Percentiles rank a stretch among this genome's conserved stretches.
These are phyloP conservation scores for Rutstroemia sydowiana DNA, from an alignment of 2,329 filamentous ascomycete genomes.

Conservation along the genomic window DNA sequence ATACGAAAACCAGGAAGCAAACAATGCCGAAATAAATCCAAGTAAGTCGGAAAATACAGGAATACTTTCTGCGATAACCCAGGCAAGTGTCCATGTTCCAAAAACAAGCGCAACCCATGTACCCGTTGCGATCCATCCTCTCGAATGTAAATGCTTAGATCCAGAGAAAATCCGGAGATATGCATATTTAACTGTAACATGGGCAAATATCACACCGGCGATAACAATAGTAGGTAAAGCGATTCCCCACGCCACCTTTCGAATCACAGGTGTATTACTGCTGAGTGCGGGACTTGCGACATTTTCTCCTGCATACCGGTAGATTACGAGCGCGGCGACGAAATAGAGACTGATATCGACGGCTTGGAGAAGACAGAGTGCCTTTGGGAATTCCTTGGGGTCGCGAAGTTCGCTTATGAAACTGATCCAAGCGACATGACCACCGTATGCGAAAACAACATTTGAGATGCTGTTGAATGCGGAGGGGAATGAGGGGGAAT, in stretches of 20 bases:
- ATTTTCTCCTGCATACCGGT: conserved; percentile 53
- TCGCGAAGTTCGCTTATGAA: conserved; percentile 51
- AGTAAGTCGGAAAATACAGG: conserved; percentile 61
- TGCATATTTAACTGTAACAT: conserved; percentile 59
- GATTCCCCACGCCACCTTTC: conserved; percentile 60
- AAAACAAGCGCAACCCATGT: conserved; percentile 53
- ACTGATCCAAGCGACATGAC: conserved; percentile 52
- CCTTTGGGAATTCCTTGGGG: conserved; percentile 50
- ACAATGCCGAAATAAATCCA: conserved; percentile 49
- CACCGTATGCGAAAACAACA: conserved; percentile 53
- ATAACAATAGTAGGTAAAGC: conserved; percentile 65
- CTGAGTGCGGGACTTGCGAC: conserved; percentile 61
- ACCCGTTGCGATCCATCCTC: conserved; percentile 43
- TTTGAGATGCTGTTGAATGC: conserved; percentile 46
- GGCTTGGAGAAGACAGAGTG: conserved; percentile 49
- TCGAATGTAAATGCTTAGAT: conserved; percentile 34
- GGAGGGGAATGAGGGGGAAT: conserved; percentile 33
- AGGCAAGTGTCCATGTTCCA: conserved; percentile 51
- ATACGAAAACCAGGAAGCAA: conserved; percentile 51
- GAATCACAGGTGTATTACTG: conserved; percentile 42
- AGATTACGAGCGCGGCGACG: conserved; percentile 44
- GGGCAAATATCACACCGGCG: conserved; percentile 62
- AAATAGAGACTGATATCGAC: conserved; percentile 56
- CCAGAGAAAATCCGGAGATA: conserved; percentile 55
- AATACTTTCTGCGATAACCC: conserved; percentile 60